phyloP scores from a whole-genome alignment of 2,329 filamentous ascomycete species.

The Acrocalymma vagum region DNA sequence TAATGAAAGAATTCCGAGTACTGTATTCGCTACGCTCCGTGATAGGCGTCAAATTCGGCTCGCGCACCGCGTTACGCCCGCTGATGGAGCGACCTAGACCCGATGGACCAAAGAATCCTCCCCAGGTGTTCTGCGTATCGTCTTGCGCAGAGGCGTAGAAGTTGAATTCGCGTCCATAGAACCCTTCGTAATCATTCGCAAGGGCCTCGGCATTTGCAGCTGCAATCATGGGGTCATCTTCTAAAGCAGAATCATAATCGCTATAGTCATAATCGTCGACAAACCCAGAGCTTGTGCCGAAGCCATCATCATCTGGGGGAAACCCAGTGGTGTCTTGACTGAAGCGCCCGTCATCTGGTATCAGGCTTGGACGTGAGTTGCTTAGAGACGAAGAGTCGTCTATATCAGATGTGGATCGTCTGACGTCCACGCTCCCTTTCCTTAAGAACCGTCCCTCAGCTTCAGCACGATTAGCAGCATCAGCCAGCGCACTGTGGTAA shows the following conservation, averaged over 20 bases:
- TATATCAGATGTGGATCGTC: slow-evolving; percentile 36
- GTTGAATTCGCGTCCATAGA: slow-evolving; percentile 95
- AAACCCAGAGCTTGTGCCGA: slow-evolving; percentile 48
- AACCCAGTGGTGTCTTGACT: slow-evolving; percentile 55
- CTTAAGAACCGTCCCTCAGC: slow-evolving; percentile 79
- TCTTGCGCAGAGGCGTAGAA: slow-evolving; percentile 77
- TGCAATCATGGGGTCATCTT: slow-evolving; percentile 89
- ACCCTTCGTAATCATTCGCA: slow-evolving; percentile 90
- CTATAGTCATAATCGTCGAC: slow-evolving; percentile 66
- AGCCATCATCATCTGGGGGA: slow-evolving; percentile 42
- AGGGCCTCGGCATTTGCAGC: slow-evolving; percentile 94
- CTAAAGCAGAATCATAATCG: slow-evolving; percentile 51
- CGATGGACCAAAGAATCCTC: slow-evolving; percentile 87
- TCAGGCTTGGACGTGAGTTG: slow-evolving; percentile 52
- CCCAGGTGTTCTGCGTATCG: slow-evolving; percentile 72
- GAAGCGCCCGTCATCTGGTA: slow-evolving; percentile 60
- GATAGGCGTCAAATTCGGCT: slow-evolving; percentile 94
- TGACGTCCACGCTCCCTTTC: slow-evolving; percentile 57
- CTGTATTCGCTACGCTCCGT: slow-evolving; percentile 96
- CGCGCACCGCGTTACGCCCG: slow-evolving; percentile 69
- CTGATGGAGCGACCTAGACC: slow-evolving; percentile 73
- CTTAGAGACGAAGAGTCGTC: slow-evolving; percentile 42
- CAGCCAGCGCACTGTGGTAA: slow-evolving; percentile 85
- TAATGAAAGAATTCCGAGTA: slow-evolving; percentile 90
- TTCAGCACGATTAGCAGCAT: slow-evolving; percentile 79